phyloP scores from a whole-genome alignment of 2,329 filamentous ascomycete species.

The Chalaropsis ovoidea region DNA sequence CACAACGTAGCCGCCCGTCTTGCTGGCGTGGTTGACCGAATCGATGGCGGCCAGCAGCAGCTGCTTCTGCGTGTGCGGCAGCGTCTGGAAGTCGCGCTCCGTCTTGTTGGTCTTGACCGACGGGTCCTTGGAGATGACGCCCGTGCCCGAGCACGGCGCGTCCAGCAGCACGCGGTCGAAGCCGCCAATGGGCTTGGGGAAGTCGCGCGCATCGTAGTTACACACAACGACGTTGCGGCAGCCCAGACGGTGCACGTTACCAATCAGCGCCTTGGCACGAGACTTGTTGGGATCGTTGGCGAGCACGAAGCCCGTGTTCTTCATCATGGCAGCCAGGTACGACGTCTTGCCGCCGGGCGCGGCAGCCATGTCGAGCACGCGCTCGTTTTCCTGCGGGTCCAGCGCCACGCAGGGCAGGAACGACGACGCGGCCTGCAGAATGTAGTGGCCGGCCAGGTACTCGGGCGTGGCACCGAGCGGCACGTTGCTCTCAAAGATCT shows the following conservation, averaged over 20 bases:
- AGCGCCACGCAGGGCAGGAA: slow-evolving; percentile 98
- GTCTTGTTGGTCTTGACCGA: slow-evolving; percentile 98
- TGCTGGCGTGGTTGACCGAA: slow-evolving; percentile 80
- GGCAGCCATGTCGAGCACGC: slow-evolving; percentile 86
- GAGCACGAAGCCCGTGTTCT: slow-evolving; percentile 86
- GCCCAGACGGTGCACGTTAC: slow-evolving; percentile 91
- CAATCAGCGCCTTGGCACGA: slow-evolving; percentile 91
- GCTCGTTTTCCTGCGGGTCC: slow-evolving; percentile 83
- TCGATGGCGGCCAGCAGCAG: slow-evolving; percentile 87
- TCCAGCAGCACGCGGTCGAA: slow-evolving; percentile 93
- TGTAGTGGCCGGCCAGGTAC: slow-evolving; percentile 95
- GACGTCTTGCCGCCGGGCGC: slow-evolving; percentile 95
- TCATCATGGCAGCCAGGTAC: slow-evolving; percentile 92
- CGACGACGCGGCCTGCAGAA: slow-evolving; percentile 89
- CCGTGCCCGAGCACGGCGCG: slow-evolving; percentile 90
- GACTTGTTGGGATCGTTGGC: slow-evolving; percentile 94
- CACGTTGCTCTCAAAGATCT: slow-evolving; percentile 81
- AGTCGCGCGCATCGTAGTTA: slow-evolving; percentile 89
- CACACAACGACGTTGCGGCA: slow-evolving; percentile 91
- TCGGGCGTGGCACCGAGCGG: slow-evolving; percentile 92
- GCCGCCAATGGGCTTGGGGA: slow-evolving; percentile 86
- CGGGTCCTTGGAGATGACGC: slow-evolving; percentile 93
- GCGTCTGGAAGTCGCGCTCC: slow-evolving; percentile 82
- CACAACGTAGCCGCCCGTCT: slow-evolving; percentile 88
- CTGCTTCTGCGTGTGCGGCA: slow-evolving; percentile 93